Percentiles rank a stretch among this genome's conserved stretches.
phyloP scores from a whole-genome alignment of 2,329 filamentous ascomycete species.

The Sphaerulina vaccinii region DNA sequence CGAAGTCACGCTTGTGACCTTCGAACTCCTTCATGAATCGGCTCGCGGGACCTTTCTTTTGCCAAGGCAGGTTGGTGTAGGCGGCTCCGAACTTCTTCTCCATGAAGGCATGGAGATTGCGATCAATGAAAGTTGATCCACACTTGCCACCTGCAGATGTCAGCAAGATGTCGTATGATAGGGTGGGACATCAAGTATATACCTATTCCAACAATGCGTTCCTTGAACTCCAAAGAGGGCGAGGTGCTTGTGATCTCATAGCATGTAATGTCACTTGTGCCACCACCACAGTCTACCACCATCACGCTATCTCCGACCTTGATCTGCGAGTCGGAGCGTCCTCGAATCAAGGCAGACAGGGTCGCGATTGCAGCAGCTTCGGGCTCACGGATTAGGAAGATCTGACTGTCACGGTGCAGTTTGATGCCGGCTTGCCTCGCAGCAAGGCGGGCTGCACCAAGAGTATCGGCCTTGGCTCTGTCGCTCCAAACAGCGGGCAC shows the following conservation, averaged over 20 bases:
- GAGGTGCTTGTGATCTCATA: constrained; percentile 11
- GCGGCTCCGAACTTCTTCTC: constrained; percentile 5
- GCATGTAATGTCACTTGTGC: constrained; percentile 20
- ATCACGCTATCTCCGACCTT: constrained; percentile 14
- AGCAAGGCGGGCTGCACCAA: constrained; percentile 70
- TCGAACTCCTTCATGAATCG: constrained; percentile 21
- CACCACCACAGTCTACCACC: constrained; percentile 20
- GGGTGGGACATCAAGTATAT: neutral
- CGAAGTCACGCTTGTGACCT: constrained; percentile 13
- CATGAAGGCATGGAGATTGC: constrained; percentile 20
- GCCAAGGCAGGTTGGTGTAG: constrained; percentile 9
- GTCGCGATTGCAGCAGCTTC: constrained; percentile 66
- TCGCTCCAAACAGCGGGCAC: constrained; percentile 80
- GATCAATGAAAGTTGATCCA: constrained; percentile 22
- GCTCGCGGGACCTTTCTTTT: constrained; percentile 14
- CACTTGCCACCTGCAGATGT: constrained; percentile 16
- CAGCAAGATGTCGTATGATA: neutral
- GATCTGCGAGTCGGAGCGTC: constrained; percentile 5
- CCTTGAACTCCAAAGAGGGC: constrained; percentile 12
- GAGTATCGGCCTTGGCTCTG: constrained; percentile 72
- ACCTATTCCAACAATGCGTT: constrained; percentile 16
- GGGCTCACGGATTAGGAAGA: constrained; percentile 68
- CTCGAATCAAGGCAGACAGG: neutral
- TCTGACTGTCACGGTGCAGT: constrained; percentile 16
- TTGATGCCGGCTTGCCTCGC: constrained; percentile 71